Evolutionary conservation across 176 grass and related monocot genomes (phyloP).

Genomic region (Eleusine coracana): DNA sequence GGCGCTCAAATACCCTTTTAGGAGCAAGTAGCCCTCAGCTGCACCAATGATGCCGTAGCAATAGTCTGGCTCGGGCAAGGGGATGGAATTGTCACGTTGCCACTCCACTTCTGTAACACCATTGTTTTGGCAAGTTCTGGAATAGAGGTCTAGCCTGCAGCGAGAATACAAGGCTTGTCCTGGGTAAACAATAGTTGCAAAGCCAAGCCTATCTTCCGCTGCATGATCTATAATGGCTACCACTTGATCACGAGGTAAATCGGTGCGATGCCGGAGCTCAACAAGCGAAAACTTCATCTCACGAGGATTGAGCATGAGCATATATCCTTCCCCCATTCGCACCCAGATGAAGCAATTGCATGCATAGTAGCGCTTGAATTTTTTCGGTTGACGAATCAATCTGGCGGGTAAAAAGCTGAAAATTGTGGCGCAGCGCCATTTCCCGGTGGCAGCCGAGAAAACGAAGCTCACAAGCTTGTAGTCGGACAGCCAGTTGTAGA

Average conservation of each 20-base stretch:
- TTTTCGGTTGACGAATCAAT: not conserved
- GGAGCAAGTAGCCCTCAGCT: constrained; percentile 11
- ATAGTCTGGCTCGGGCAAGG: not conserved
- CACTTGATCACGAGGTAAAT: not conserved
- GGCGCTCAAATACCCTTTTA: not conserved
- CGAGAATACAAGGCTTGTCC: too few relatives aligned
- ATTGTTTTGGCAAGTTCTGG: not conserved
- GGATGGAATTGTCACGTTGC: not conserved
- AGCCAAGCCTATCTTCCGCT: not conserved
- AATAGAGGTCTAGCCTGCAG: not conserved
- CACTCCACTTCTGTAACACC: not conserved
- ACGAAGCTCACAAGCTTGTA: constrained; percentile 9
- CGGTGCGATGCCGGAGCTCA: not conserved
- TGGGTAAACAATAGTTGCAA: not conserved
- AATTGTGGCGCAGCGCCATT: not conserved
- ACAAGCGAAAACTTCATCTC: constrained; percentile 22
- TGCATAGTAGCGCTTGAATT: not conserved
- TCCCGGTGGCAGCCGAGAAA: not conserved
- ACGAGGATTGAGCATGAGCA: constrained; percentile 9
- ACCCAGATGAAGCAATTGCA: constrained; percentile 28
- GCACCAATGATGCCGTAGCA: not conserved
- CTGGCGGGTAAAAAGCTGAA: not conserved
- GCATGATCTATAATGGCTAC: constrained; percentile 10
- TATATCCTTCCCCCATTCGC: not conserved
- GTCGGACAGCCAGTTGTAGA: not conserved